phyloP scores from a whole-genome alignment of 2,329 filamentous ascomycete genomes.

The Scytalidium lignicola region DNA sequence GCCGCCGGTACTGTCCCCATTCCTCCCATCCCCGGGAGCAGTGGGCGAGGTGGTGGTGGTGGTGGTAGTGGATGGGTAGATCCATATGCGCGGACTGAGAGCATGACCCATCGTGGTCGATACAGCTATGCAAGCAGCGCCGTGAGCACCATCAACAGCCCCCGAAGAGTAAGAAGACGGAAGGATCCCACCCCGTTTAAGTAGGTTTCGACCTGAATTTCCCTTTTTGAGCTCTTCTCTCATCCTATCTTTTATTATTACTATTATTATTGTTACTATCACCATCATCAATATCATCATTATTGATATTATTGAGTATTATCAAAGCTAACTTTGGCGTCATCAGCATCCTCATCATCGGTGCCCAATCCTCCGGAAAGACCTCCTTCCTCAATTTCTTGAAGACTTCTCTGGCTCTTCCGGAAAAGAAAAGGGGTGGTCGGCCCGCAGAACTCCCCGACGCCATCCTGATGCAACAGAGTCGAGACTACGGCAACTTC shows the following conservation, averaged over 20 bases:
- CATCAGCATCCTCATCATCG: conserved; percentile 79
- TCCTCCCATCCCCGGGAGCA: conserved; percentile 48
- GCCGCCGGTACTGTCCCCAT: conserved; percentile 37
- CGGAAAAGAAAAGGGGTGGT: conserved; percentile 65
- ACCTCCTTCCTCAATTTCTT: conserved; percentile 96
- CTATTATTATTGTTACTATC: too few relatives aligned
- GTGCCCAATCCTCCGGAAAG: conserved; percentile 83
- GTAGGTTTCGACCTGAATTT: conserved; percentile 66
- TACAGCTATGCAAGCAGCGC: conserved; percentile 95
- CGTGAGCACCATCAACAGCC: conserved; percentile 87
- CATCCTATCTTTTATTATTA: too few relatives aligned
- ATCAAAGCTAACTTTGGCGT: background rate
- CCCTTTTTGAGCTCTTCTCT: too few relatives aligned
- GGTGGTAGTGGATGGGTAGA: conserved; percentile 65
- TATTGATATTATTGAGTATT: background rate
- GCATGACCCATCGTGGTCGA: conserved; percentile 93
- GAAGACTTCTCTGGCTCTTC: conserved; percentile 76
- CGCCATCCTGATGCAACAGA: conserved; percentile 47
- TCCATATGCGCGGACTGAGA: conserved; percentile 78
- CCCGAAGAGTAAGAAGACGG: conserved; percentile 82
- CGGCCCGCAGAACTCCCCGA: conserved; percentile 30
- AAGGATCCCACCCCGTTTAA: conserved; percentile 99
- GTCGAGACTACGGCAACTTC: conserved; percentile 55
- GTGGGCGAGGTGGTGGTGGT: too few relatives aligned
- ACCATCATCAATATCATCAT: too few relatives aligned